A percentile compares a stretch with the other conserved stretches of the same genome.
phyloP scores from a whole-genome alignment of 2,329 filamentous ascomycete genomes.

The Xylaria sp. region DNA sequence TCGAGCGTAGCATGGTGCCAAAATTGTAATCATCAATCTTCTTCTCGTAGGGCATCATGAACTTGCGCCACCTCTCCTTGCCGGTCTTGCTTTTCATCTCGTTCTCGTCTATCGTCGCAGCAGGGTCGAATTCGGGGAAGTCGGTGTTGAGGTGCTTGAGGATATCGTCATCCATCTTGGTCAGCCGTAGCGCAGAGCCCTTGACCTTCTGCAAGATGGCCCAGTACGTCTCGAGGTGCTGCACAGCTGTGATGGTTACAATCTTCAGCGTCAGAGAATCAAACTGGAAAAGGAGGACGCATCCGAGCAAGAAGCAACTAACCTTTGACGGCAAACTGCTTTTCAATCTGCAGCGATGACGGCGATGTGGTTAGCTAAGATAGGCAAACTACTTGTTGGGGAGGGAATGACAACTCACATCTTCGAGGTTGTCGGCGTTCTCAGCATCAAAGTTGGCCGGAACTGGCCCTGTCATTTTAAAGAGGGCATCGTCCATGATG shows the following conservation, averaged over 20 bases:
- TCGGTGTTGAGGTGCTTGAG: constrained; percentile 85
- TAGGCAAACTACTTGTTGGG: neutral
- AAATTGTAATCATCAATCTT: constrained; percentile 98
- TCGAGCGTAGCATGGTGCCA: constrained; percentile 88
- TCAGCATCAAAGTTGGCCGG: constrained; percentile 63
- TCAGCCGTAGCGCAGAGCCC: constrained; percentile 89
- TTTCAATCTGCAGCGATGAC: constrained; percentile 78
- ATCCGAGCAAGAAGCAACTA: neutral
- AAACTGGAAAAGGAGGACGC: too few species aligned
- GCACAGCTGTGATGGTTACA: constrained; percentile 69
- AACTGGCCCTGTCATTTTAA: constrained; percentile 43
- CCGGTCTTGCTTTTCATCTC: constrained; percentile 97
- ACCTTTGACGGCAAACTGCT: constrained; percentile 99
- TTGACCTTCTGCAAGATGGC: constrained; percentile 89
- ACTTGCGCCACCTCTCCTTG: constrained; percentile 94
- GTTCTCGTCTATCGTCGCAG: constrained; percentile 84
- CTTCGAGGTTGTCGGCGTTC: constrained; percentile 49
- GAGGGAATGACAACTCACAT: constrained; percentile 39
- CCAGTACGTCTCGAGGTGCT: constrained; percentile 98
- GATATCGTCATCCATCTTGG: constrained; percentile 95
- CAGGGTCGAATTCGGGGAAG: constrained; percentile 93
- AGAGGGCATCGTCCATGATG: constrained; percentile 45
- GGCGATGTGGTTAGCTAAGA: neutral
- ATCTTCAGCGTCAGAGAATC: constrained; percentile 6
- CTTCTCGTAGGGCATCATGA: constrained; percentile 94